These are phyloP conservation scores for Ceratorhiza oryzae-sativae DNA, from an alignment of 1,284 basidiomycete species.

Conservation along the genomic window DNA sequence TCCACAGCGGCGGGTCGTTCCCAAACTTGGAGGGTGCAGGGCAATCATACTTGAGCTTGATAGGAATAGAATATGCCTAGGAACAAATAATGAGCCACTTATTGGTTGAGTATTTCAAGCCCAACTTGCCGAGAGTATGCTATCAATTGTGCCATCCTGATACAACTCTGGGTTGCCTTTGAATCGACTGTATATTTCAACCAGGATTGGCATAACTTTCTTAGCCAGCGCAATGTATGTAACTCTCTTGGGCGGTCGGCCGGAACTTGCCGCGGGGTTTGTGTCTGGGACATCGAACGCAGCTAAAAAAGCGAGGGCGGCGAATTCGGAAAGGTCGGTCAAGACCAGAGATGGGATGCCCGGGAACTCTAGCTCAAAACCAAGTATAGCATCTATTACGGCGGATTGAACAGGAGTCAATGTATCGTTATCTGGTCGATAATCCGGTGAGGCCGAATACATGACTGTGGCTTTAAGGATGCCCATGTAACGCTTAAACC, in stretches of 20 bases:
- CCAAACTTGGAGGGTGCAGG: conserved; percentile 86
- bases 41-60: conserved; percentile 95
- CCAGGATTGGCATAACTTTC: conserved; percentile 82
- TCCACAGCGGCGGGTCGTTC: conserved; percentile 88
- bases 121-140: conserved; percentile 71
- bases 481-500: conserved; percentile 71
- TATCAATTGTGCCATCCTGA: conserved; percentile 81
- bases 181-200: conserved; percentile 73
- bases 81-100: not conserved
- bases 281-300: conserved; percentile 63
- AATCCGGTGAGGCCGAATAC: conserved; percentile 84
- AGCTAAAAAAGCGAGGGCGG: conserved; percentile 83
- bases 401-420: conserved; percentile 83
- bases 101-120: not conserved
- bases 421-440: conserved; percentile 83
- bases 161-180: conserved; percentile 71
- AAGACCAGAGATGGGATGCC: conserved; percentile 78
- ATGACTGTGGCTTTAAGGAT: conserved; percentile 84
- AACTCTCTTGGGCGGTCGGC: conserved; percentile 64
- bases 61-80: conserved; percentile 86
- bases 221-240: conserved; percentile 90
- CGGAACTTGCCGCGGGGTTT: conserved; percentile 47
- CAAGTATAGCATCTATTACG: conserved; percentile 71
- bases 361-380: conserved; percentile 67
- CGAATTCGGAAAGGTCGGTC: conserved; percentile 83